Evolutionary conservation across 2,329 filamentous ascomycete species (phyloP).

Genomic region (Pyricularia grisea): DNA sequence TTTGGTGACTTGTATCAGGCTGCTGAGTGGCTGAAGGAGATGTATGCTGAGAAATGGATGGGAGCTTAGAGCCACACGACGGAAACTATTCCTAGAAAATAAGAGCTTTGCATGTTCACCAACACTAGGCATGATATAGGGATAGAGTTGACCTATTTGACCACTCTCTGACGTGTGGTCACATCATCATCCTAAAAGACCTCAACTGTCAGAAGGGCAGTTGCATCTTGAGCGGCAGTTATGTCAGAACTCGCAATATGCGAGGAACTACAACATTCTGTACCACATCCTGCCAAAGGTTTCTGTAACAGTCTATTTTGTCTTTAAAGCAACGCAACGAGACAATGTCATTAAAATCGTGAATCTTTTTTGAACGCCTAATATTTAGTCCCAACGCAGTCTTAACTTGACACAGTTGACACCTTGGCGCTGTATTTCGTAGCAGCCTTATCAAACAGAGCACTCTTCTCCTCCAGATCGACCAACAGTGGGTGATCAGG

Average conservation of each 20-base stretch:
- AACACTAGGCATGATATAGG: background rate
- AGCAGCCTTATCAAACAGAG: slow-evolving; percentile 77
- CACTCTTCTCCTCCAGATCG: slow-evolving; percentile 77
- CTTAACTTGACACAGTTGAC: slow-evolving; percentile 52
- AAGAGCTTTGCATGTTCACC: background rate
- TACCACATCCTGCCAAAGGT: background rate
- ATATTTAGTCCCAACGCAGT: background rate
- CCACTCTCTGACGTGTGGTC: background rate
- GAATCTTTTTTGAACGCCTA: slow-evolving; percentile 4
- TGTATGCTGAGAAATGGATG: background rate
- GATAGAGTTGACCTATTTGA: background rate
- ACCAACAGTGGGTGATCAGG: slow-evolving; percentile 61
- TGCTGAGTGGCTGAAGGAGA: background rate
- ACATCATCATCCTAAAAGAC: background rate
- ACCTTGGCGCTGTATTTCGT: slow-evolving; percentile 83
- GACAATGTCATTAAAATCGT: slow-evolving; percentile 5
- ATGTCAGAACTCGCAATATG: background rate
- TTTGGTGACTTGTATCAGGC: background rate
- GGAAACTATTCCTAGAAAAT: background rate
- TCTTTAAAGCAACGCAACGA: background rate
- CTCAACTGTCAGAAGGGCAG: background rate
- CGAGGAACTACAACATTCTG: background rate
- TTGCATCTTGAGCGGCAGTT: background rate
- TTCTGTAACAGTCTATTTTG: background rate
- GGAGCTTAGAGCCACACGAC: background rate